Percentiles rank a stretch among this genome's conserved stretches.
Evolutionary conservation across 495 filamentous ascomycete genomes (phyloP).

Genomic region (Penicillium crystallinum): DNA sequence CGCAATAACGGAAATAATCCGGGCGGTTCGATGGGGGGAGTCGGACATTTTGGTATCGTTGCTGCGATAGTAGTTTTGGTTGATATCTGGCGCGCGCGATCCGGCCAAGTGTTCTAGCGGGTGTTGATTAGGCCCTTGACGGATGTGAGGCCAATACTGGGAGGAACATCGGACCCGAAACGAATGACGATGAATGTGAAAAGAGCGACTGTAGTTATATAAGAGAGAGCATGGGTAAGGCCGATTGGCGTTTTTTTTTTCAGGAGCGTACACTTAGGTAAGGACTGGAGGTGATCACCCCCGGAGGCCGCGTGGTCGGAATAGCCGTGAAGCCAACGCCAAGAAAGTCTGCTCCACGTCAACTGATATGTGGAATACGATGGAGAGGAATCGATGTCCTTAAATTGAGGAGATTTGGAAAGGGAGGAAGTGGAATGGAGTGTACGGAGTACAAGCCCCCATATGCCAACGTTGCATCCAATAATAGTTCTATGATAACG

Average conservation of each 20-base stretch:
- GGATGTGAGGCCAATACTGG: conserved; percentile 1
- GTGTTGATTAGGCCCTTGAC: conserved; percentile 4
- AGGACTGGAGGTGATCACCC: conserved; percentile 2
- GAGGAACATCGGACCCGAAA: conserved; percentile 13
- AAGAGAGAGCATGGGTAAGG: conserved; percentile 1
- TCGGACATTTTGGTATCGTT: conserved; percentile 19
- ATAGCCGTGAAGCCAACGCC: not conserved
- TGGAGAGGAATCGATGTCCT: not conserved
- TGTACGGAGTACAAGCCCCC: not conserved
- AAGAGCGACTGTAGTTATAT: conserved; percentile 4
- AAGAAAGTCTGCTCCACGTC: conserved; percentile 3
- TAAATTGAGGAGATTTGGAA: not conserved
- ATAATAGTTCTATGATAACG: not conserved
- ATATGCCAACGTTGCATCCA: not conserved
- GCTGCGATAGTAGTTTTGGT: not conserved
- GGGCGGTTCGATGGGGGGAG: conserved; percentile 27
- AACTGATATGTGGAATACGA: not conserved
- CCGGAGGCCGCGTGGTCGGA: conserved; percentile 5
- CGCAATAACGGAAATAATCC: conserved; percentile 75
- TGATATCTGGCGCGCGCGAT: conserved; percentile 2
- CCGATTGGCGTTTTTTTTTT: not conserved
- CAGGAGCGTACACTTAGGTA: conserved; percentile 4
- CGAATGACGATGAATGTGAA: conserved; percentile 2
- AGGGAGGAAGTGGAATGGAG: not conserved
- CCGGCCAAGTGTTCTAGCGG: conserved; percentile 1